Base-by-base conservation (phyloP, 2,329 filamentous ascomycete genomes). In the Amphichorda felina region DNA sequence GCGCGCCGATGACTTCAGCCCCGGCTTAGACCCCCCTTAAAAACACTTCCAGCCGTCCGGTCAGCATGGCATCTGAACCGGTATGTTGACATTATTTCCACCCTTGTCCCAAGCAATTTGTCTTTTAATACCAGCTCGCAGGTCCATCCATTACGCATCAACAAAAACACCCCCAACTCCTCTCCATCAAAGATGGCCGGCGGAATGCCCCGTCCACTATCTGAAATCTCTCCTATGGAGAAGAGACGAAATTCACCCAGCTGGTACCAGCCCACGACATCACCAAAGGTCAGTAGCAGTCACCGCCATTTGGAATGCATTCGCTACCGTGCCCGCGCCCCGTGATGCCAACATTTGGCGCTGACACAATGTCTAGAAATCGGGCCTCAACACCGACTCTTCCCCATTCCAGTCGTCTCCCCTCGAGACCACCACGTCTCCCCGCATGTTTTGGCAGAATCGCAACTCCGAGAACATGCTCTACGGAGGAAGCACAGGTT, bases 371-470 rank as follows among this genome's bases (percentile, higher is more conserved):
- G 40, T 43, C 42, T 45, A 82, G 74, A 82, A 87, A 63, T 72
- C 76, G 59, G 62, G 72, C 41, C 66, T 80, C 42, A 76, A 71
- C 54, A 76, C 71, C 50, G 83, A 89, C 54, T 82, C 81, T 9
- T 89, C 85, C 38, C 82, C 83, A 49, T 87, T 87, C 66, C 84
- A 91, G 59, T 80, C 83, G 21, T 94, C 88, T 17, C 85, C 87
- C 18, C 71, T 81, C 45, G 70, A 79, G 37, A 55, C 64, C 43
- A 63, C 71, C 42, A 70, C 79, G 32, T 94, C 88, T 30, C 85
- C 88, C 36, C 83, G 84, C 44, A 66, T 86, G 39, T 95, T 95
- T 63, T 96, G 91, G 91, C 85, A 94, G 78, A 64, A 75, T 66
- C 56, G 81, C 63, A 62, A 83, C 75, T 49, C 73, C 43, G 88